These are phyloP conservation scores for Fistulinella staudtii DNA, from an alignment of 1,284 basidiomycete genomes.

Conservation along the genomic window DNA sequence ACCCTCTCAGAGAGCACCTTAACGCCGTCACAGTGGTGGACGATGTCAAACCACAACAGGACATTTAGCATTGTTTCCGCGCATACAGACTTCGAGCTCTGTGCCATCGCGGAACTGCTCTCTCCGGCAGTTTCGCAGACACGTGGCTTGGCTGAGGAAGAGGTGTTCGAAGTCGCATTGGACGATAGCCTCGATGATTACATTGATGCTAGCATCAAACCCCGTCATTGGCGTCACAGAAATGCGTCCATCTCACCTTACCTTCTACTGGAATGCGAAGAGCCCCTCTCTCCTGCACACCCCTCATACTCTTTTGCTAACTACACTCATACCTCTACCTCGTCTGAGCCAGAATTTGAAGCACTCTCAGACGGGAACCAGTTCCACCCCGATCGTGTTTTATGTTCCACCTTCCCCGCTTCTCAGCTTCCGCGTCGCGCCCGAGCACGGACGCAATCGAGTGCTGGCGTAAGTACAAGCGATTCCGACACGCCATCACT, in stretches of 20 bases:
- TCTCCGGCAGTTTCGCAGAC: constrained; percentile 28
- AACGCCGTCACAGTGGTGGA: constrained; percentile 14
- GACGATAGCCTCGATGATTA: constrained; percentile 31
- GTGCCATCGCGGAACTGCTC: constrained; percentile 38
- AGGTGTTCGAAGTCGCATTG: constrained; percentile 19
- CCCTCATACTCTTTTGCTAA: constrained; percentile 16
- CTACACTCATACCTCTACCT: constrained; percentile 15
- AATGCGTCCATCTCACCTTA: constrained; percentile 13
- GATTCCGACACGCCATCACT: constrained; percentile 45
- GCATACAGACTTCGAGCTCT: constrained; percentile 36
- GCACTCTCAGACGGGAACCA: constrained; percentile 29
- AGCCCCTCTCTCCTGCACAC: constrained; percentile 27
- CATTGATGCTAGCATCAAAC: constrained; percentile 23
- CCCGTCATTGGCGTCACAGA: neutral
- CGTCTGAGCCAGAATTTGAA: constrained; percentile 37
- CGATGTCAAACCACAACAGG: constrained; percentile 22
- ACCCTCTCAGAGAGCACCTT: constrained; percentile 26
- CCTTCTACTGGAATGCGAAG: constrained; percentile 32
- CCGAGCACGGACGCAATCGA: constrained; percentile 25
- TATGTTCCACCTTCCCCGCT: constrained; percentile 13
- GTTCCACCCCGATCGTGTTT: constrained; percentile 22
- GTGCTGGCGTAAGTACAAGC: constrained; percentile 28
- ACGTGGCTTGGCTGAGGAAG: constrained; percentile 26
- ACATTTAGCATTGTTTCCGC: constrained; percentile 34
- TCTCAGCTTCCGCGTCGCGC: constrained; percentile 26